These are phyloP conservation scores for Dittrichia graveolens DNA, from an alignment of 129 eudicot species.

Conservation along the genomic window DNA sequence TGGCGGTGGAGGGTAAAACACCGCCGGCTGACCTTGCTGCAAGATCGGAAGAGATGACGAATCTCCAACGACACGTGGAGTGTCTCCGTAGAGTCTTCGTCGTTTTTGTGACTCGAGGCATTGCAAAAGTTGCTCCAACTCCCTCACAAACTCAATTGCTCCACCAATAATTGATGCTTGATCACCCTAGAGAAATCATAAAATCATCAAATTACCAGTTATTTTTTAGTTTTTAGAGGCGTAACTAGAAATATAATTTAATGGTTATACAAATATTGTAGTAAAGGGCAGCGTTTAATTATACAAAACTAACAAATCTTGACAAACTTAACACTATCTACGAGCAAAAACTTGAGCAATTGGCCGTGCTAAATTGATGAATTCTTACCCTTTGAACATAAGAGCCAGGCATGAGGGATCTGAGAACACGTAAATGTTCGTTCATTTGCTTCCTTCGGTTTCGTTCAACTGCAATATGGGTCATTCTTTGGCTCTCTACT, in stretches of 20 bases:
- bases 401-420: conserved; percentile 98
- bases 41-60: conserved; percentile 36
- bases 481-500: conserved; percentile 99
- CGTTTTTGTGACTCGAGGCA: conserved; percentile 96
- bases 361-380: background rate
- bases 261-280: too few species aligned
- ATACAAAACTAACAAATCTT: too few species aligned
- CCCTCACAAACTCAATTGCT: conserved; percentile 93
- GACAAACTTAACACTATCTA: too few species aligned
- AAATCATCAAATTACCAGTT: background rate
- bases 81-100: conserved; percentile 73
- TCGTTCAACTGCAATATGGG: conserved; percentile 95
- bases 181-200: conserved; percentile 62
- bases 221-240: background rate
- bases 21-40: conserved; percentile 39
- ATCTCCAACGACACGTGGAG: conserved; percentile 45
- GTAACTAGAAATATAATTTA: background rate
- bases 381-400: conserved; percentile 86
- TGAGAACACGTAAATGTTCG: conserved; percentile 88
- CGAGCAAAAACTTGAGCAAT: background rate
- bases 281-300: too few species aligned
- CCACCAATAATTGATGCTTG: conserved; percentile 96
- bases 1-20: conserved; percentile 27
- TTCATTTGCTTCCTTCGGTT: conserved; percentile 97
- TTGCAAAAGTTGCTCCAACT: conserved; percentile 86